These are phyloP conservation scores for Dothistroma septosporum DNA, from an alignment of 2,329 filamentous ascomycete species.

Conservation along the genomic window DNA sequence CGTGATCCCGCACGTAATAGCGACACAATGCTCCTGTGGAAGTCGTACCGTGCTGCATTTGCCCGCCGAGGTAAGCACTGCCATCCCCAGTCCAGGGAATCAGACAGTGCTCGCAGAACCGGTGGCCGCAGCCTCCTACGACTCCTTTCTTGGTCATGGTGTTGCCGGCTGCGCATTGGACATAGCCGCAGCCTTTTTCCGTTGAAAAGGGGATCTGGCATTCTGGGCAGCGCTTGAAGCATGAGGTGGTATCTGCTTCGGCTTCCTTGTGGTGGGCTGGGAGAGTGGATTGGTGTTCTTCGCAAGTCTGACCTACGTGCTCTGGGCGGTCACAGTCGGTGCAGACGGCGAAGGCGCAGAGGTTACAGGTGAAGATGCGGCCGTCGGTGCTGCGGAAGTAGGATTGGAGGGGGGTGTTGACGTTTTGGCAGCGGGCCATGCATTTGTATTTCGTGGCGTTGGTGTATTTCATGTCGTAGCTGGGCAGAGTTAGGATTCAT, in stretches of 20 bases:
- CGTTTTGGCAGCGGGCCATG: slow-evolving; percentile 10
- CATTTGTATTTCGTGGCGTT: no score
- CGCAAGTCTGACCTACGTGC: slow-evolving; percentile 8
- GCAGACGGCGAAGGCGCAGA: slow-evolving; percentile 13
- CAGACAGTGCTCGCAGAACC: slow-evolving; percentile 15
- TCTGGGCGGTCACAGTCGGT: slow-evolving; percentile 18
- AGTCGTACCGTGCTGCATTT: no score
- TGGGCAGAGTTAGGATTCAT: no score
- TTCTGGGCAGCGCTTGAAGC: no score
- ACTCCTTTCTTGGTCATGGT: no score
- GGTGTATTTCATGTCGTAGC: no score
- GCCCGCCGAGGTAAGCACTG: slow-evolving; percentile 5
- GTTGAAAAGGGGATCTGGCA: no score
- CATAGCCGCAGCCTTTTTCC: slow-evolving; percentile 11
- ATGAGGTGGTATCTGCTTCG: no score
- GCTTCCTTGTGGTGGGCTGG: no score
- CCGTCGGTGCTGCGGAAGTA: slow-evolving; percentile 13
- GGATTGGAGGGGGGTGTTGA: background rate
- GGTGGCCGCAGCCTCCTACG: slow-evolving; percentile 15
- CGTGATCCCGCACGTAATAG: no score
- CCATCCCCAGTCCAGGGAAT: slow-evolving; percentile 16
- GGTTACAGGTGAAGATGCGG: slow-evolving; percentile 17
- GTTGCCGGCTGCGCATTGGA: background rate
- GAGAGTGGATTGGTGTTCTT: background rate
- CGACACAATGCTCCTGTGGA: no score